Base-by-base conservation (phyloP, 169 alveolate species). In the Prorocentrum cordatum region DNA sequence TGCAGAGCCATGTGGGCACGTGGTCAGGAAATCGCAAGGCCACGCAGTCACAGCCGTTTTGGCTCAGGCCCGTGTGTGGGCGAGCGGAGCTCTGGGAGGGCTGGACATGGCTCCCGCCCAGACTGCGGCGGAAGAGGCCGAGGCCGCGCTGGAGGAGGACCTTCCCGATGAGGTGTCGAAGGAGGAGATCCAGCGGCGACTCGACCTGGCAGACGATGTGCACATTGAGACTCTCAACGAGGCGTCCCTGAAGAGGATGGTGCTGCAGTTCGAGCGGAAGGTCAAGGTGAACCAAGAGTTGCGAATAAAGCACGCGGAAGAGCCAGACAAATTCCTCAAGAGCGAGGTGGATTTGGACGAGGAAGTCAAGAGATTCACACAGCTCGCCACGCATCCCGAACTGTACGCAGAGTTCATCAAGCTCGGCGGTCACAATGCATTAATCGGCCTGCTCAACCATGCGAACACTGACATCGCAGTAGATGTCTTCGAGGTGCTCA, bases 321-420 rank as follows among this genome's bases (percentile, higher is more conserved):
- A 80, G 22, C 90, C 90, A 14, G 90, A 80, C 79, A 80, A 80
- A 68, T 80, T 80, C 47, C 79, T 80, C 22, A 80, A 80, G 39
- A 80, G 90, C 54, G 90, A 80, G 79, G 90, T 80, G 36, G 90
- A 80, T 70, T 68, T 80, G 10, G 90, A 80, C 31, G 90, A 80
- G 62, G 90, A 61, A 68, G 62, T 80, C 90, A 80, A 80, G 90
- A 80, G 62, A 79, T 18, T 42, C 16, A 42, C 54, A 16, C 54
- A 42, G 54, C 16, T 42, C 9, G 9, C 90, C 12, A 80, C 90
- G 32, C 75, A 80, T 68, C 90, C 90, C 1, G 90, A 80, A 68
- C 79, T 80, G 42, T 80, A 80, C 31, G 47, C 38, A 2, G 66
- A 67, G 24, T 36, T 80, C 38, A 14, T 80, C 29, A 61, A 62